Conservation (phyloP, 148 eudicot species). For the Cornus florida region DNA sequence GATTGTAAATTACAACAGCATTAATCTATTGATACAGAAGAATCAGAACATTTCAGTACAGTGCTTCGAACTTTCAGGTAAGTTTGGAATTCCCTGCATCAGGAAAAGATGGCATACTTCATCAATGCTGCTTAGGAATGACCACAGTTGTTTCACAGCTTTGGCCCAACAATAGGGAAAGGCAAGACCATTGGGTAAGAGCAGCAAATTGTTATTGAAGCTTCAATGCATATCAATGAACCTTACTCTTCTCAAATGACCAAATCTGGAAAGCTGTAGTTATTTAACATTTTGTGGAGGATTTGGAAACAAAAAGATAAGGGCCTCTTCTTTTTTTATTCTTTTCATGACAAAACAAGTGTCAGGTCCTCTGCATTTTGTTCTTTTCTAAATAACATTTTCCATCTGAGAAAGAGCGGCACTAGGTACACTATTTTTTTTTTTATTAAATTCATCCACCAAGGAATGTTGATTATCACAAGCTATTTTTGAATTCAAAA, state of each 20-base stretch:
- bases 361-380: not conserved
- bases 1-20: not conserved
- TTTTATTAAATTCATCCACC: not conserved
- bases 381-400: not conserved
- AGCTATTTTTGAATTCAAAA: not conserved
- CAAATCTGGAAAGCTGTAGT: not conserved
- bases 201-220: no score
- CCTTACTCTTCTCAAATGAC: not conserved
- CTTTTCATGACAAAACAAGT: not conserved
- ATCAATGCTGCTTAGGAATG: not conserved
- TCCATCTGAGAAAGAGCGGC: not conserved
- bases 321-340: not conserved
- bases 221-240: not conserved
- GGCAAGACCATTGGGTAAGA: not conserved
- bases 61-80: not conserved
- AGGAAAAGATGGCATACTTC: not conserved
- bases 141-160: not conserved
- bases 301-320: not conserved
- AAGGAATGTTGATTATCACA: not conserved
- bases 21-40: not conserved
- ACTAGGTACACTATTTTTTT: not conserved
- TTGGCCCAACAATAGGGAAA: not conserved
- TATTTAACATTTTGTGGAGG: not conserved
- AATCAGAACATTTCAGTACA: not conserved
- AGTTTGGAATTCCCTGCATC: not conserved